These are phyloP conservation scores for Musa troglodytarum DNA, from an alignment of 176 grass and related monocot species.

Conservation along the genomic window DNA sequence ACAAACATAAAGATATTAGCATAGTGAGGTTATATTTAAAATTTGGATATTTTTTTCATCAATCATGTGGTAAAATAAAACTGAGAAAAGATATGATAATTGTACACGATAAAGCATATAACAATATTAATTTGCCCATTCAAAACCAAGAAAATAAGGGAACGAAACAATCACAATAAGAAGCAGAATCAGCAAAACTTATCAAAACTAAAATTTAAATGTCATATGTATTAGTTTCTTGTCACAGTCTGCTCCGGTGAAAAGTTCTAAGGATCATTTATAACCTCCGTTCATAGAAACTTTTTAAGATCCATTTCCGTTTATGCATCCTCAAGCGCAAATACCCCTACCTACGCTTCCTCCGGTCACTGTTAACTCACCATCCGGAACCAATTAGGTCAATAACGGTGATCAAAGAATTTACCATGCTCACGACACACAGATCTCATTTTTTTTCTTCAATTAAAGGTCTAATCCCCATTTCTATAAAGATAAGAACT, in stretches of 20 bases:
- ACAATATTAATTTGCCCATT: background rate
- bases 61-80: background rate
- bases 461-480: background rate
- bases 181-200: background rate
- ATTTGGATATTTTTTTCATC: constrained; percentile 2
- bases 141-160: background rate
- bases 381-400: background rate
- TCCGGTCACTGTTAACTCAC: too few species aligned
- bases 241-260: too few species aligned
- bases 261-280: too few species aligned
- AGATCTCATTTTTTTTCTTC: background rate
- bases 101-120: background rate
- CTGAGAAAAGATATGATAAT: constrained; percentile 8
- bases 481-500: background rate
- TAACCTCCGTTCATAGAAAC: too few species aligned
- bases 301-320: too few species aligned
- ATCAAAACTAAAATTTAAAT: background rate
- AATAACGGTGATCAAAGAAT: background rate
- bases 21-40: background rate
- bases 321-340: too few species aligned
- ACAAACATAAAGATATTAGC: constrained; percentile 21
- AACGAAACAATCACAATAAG: background rate
- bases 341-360: too few species aligned
- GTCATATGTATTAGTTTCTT: background rate
- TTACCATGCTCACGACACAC: background rate